Evolutionary conservation across 2,329 filamentous ascomycete species (phyloP).

Genomic region (Monosporascus sp.): DNA sequence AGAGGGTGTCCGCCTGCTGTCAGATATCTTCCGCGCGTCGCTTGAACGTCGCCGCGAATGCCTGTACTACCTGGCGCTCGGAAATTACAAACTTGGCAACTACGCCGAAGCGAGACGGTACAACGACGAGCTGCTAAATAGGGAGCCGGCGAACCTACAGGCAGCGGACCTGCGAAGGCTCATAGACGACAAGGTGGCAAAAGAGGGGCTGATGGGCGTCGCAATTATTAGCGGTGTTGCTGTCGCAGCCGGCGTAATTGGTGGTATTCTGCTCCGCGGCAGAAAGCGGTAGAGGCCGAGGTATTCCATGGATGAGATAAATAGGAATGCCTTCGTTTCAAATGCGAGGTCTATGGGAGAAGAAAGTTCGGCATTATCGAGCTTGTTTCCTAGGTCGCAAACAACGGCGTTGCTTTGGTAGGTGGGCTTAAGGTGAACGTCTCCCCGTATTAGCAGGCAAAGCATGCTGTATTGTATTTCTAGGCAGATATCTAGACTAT

Average conservation of each 20-base stretch:
- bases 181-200: slow-evolving; percentile 94
- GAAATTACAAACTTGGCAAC: slow-evolving; percentile 97
- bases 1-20: slow-evolving; percentile 86
- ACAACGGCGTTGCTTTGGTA: neutral
- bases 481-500: neutral
- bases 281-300: slow-evolving; percentile 18
- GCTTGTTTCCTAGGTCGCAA: neutral
- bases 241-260: slow-evolving; percentile 87
- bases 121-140: slow-evolving; percentile 86
- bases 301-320: too few relatives aligned
- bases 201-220: slow-evolving; percentile 88
- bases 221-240: slow-evolving; percentile 92
- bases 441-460: neutral
- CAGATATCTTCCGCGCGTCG: slow-evolving; percentile 91
- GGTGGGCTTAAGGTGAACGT: neutral
- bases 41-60: slow-evolving; percentile 94
- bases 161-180: slow-evolving; percentile 77
- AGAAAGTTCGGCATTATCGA: neutral
- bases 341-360: neutral
- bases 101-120: slow-evolving; percentile 92
- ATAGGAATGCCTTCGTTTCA: too few relatives aligned
- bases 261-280: slow-evolving; percentile 70
- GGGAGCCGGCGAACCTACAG: slow-evolving; percentile 88
- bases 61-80: slow-evolving; percentile 94
- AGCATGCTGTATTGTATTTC: neutral